Conservation (phyloP, 768 basidiomycete genomes). For the Kondoa subrosea region DNA sequence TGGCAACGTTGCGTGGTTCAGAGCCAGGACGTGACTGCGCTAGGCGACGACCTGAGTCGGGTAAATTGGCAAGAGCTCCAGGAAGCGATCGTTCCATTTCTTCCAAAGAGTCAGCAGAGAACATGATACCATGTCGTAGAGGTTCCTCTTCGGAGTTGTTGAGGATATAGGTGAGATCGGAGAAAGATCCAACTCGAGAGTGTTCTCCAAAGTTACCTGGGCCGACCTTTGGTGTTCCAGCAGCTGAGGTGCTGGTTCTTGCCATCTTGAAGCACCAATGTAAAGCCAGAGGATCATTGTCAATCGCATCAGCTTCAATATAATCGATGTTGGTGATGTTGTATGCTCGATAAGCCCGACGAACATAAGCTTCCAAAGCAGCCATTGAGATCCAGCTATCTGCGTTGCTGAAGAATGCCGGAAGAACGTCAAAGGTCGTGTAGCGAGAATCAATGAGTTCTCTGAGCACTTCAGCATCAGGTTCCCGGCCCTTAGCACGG, state of each 20-base stretch:
- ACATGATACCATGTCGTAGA: constrained; percentile 72
- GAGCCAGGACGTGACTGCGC: constrained; percentile 38
- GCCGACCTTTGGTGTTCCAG: constrained; percentile 32
- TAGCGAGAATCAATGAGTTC: constrained; percentile 93
- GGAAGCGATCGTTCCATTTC: constrained; percentile 21
- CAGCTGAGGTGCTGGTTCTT: constrained; percentile 56
- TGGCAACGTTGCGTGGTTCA: constrained; percentile 78
- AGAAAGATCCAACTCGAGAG: constrained; percentile 72
- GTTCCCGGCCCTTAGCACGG: constrained; percentile 47
- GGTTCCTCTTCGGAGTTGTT: constrained; percentile 64
- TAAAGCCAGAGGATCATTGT: constrained; percentile 58
- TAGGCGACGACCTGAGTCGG: constrained; percentile 7
- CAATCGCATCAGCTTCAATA: constrained; percentile 71
- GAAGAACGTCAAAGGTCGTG: constrained; percentile 91
- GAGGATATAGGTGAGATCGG: constrained; percentile 86
- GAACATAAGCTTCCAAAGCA: constrained; percentile 86
- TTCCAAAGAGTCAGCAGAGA: constrained; percentile 55
- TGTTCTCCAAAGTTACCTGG: constrained; percentile 24
- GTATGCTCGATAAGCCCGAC: constrained; percentile 90
- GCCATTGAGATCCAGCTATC: constrained; percentile 76
- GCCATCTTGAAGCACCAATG: constrained; percentile 95
- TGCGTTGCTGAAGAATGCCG: constrained; percentile 76
- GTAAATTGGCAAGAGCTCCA: constrained; percentile 15
- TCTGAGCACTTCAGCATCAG: constrained; percentile 67
- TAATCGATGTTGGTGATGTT: constrained; percentile 79